Conservation (phyloP, 768 basidiomycete genomes). For the Cystofilobasidium capitatum region DNA sequence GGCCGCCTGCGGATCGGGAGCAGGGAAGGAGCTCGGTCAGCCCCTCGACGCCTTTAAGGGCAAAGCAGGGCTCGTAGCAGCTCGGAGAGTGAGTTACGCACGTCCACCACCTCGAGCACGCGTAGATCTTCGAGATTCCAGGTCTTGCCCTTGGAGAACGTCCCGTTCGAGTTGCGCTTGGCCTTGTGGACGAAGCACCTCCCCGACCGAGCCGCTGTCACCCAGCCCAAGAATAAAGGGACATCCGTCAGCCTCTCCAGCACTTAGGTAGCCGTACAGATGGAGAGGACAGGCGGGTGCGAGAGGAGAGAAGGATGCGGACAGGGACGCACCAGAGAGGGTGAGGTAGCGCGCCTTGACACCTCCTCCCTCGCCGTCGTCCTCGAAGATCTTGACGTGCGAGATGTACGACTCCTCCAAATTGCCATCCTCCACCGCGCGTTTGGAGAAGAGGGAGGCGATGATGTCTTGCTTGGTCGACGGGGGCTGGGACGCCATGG, state of each 20-base stretch:
- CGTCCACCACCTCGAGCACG: constrained; percentile 62
- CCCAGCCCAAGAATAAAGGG: background rate
- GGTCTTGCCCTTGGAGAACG: constrained; percentile 95
- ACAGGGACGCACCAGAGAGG: constrained; percentile 59
- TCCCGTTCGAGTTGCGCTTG: constrained; percentile 84
- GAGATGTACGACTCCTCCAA: constrained; percentile 72
- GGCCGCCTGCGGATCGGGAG: constrained; percentile 28
- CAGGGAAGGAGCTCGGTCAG: background rate
- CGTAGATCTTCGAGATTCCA: constrained; percentile 80
- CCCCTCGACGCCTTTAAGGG: background rate
- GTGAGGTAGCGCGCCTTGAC: constrained; percentile 84
- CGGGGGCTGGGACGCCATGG: background rate
- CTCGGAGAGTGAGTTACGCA: constrained; percentile 38
- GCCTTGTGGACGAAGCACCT: constrained; percentile 84
- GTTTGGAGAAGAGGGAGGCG: constrained; percentile 67
- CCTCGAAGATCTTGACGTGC: constrained; percentile 91
- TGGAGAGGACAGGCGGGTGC: constrained; percentile 32
- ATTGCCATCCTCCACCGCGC: constrained; percentile 49
- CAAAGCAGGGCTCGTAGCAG: background rate
- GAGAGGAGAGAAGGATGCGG: background rate
- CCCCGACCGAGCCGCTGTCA: constrained; percentile 52
- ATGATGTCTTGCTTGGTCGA: constrained; percentile 49
- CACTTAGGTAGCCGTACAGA: background rate
- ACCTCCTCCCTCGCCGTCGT: constrained; percentile 42
- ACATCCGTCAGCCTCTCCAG: constrained; percentile 1